phyloP scores from a whole-genome alignment of 2,329 filamentous ascomycete species.

The Daldinia sp. region DNA sequence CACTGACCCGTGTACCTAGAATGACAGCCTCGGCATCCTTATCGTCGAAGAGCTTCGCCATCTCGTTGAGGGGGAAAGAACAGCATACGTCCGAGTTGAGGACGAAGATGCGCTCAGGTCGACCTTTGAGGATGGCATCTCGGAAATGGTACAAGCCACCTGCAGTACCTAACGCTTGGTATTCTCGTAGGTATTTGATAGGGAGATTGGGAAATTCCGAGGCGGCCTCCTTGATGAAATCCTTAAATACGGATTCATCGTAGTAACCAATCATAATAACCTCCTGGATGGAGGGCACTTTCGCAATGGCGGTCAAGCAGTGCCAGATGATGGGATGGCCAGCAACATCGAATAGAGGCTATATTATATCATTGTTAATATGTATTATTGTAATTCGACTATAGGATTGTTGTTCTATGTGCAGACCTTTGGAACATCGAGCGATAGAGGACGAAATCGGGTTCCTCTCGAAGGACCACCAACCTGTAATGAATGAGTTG shows the following conservation, averaged over 20 bases:
- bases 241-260: constrained; percentile 94
- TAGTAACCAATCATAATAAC: constrained; percentile 99
- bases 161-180: constrained; percentile 94
- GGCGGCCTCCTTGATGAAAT: constrained; percentile 94
- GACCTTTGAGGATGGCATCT: constrained; percentile 96
- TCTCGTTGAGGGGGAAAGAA: constrained; percentile 94
- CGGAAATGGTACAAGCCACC: constrained; percentile 99
- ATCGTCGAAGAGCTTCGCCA: constrained; percentile 94
- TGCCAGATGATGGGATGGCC: constrained; percentile 99
- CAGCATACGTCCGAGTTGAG: constrained; percentile 99
- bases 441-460: constrained; percentile 91
- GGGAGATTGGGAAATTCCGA: constrained; percentile 87
- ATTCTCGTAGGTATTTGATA: constrained; percentile 97
- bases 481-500: constrained; percentile 68
- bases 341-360: constrained; percentile 98
- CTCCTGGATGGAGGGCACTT: constrained; percentile 91
- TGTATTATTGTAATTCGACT: background rate
- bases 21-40: constrained; percentile 98
- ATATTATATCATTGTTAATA: constrained; percentile 54
- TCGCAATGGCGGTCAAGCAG: constrained; percentile 91
- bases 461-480: constrained; percentile 96
- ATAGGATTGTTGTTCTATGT: background rate
- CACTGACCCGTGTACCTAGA: constrained; percentile 88
- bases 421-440: constrained; percentile 92
- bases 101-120: constrained; percentile 95